Base-by-base conservation (phyloP, 257 asterid genomes). In the Solanum chaucha region DNA sequence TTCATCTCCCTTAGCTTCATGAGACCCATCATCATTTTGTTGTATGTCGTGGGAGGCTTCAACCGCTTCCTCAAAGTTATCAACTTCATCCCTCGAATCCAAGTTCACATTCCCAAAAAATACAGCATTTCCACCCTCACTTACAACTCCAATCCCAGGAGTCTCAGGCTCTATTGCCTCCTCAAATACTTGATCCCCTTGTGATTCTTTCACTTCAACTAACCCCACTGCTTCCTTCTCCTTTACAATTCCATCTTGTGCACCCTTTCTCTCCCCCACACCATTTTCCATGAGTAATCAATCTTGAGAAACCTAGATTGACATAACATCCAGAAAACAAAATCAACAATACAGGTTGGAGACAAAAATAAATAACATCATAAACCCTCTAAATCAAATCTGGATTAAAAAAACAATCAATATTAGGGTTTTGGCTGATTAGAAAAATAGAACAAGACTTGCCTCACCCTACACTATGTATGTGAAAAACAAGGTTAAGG, bases 211-310 rank as follows among this genome's bases (percentile, higher is more conserved):
- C 4, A 90, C 80, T 55, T 82, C 93, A 85, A 48, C 58, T 48
- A 48, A 48, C 3, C 58, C 58, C 58, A 87, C 82, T 83, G 74
- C 87, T 44, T 82, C 89, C 80, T 40, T 90, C 46, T 89, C 90
- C 71, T 92, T 88, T 6, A 65, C 28, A 80, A 81, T 86, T 80
- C 86, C 92, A 89, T 75, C 83, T 36, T 86, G 77, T 44, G 65
- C 90, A 75, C 88, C 90, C 24, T 88, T 86, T 80, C 83, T 85
- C 87, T 90, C 93, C 84, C 87, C 92, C 82, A 90, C 86, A 87
- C 90, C 94, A 88, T 91, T 93, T 90, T 93, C 99, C 97, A 94
- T 96, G 90, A 83, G 88, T 87, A 89, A 86, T 80, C 61, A 87
- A 85, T 46, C 55, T 46, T 46, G 17, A 44, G 6, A 44, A 44